Evolutionary conservation across 257 asterid species (phyloP).

Genomic region (Solanum gandarillasii): DNA sequence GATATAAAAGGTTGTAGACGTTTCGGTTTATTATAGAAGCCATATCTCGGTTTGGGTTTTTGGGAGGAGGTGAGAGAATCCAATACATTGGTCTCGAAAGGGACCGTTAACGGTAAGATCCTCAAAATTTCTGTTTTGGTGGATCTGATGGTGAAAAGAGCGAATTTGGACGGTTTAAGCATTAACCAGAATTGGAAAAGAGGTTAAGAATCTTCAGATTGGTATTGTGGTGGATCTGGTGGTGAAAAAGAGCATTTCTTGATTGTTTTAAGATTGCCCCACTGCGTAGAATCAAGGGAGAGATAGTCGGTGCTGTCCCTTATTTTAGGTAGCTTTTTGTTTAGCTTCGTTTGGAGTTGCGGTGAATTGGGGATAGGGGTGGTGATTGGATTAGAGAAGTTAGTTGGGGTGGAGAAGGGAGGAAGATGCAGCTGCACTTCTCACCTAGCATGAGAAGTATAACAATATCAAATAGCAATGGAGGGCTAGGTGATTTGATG

Average conservation of each 20-base stretch:
- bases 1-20: neutral
- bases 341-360: constrained; percentile 7
- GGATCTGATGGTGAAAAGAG: constrained; percentile 9
- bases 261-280: neutral
- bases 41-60: constrained; percentile 1
- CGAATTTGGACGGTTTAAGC: constrained; percentile 7
- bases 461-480: constrained; percentile 72
- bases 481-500: constrained; percentile 73
- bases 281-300: neutral
- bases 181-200: neutral
- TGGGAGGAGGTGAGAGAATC: constrained; percentile 1
- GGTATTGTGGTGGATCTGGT: constrained; percentile 1
- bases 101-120: neutral
- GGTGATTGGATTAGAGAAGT: neutral
- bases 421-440: constrained; percentile 99
- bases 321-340: neutral
- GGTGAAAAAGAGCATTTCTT: neutral
- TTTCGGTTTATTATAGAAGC: neutral
- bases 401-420: constrained; percentile 14
- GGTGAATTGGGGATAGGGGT: neutral
- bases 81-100: constrained; percentile 9
- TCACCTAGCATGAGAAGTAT: constrained; percentile 99
- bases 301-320: neutral
- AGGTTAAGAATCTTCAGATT: neutral
- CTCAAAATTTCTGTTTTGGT: constrained; percentile 1